These are phyloP conservation scores for Psilocybe mexicana DNA, from an alignment of 1,284 basidiomycete species.

Conservation along the genomic window DNA sequence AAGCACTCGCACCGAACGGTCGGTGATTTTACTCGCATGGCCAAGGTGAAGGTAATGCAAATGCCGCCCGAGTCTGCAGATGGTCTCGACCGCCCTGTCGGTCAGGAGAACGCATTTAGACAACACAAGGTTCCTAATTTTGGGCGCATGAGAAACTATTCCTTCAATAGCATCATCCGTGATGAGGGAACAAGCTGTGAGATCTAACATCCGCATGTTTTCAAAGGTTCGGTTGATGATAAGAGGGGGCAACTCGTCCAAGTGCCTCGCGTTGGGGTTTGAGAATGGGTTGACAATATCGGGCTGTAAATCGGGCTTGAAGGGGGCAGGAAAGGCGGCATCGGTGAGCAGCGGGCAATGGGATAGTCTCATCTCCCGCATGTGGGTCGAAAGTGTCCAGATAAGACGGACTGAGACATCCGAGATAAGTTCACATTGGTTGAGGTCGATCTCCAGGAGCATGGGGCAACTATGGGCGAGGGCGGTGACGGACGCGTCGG, in stretches of 20 bases:
- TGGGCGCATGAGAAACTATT: slow-evolving; percentile 85
- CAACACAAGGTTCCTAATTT: slow-evolving; percentile 89
- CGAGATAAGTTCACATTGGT: slow-evolving; percentile 79
- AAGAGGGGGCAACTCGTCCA: slow-evolving; percentile 58
- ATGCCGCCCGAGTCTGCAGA: slow-evolving; percentile 87
- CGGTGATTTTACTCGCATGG: slow-evolving; percentile 88
- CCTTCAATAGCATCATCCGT: slow-evolving; percentile 92
- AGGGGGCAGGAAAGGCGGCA: slow-evolving; percentile 80
- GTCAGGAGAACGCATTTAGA: slow-evolving; percentile 90
- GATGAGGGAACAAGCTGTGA: slow-evolving; percentile 82
- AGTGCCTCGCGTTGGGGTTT: slow-evolving; percentile 25
- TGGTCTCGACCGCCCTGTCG: slow-evolving; percentile 83
- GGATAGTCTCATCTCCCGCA: slow-evolving; percentile 91
- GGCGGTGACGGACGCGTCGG: slow-evolving; percentile 78
- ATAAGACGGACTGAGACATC: slow-evolving; percentile 82
- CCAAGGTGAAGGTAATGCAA: slow-evolving; percentile 96
- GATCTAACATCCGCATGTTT: slow-evolving; percentile 85
- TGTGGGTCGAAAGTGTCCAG: slow-evolving; percentile 77
- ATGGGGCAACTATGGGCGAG: slow-evolving; percentile 85
- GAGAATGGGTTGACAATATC: slow-evolving; percentile 48
- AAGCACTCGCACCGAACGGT: slow-evolving; percentile 82
- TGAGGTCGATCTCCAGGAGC: slow-evolving; percentile 93
- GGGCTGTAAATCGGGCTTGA: slow-evolving; percentile 36
- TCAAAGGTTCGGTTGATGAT: slow-evolving; percentile 66
- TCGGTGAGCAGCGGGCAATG: slow-evolving; percentile 83